phyloP scores from a whole-genome alignment of 495 filamentous ascomycete species.

The Saxispiralis lemnorum region DNA sequence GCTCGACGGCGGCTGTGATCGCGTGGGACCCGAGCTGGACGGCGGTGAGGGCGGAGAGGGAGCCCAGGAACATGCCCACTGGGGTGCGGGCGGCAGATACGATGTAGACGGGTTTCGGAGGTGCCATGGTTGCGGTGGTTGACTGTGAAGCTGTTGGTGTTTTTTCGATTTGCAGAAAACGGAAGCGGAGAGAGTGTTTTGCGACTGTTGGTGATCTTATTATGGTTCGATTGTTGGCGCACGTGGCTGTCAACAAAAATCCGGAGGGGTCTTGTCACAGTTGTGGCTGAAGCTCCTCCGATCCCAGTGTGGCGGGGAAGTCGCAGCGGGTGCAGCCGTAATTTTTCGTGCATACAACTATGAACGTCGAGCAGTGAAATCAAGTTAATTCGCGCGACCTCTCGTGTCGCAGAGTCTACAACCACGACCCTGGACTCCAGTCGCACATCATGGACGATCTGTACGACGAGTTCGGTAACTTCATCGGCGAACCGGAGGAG shows the following conservation, averaged over 20 bases:
- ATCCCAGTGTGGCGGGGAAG: too few species aligned
- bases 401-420: not conserved
- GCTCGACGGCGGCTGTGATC: constrained; percentile 79
- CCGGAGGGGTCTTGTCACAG: not conserved
- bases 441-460: constrained; percentile 25
- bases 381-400: not conserved
- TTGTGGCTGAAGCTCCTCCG: too few species aligned
- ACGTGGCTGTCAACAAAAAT: too few species aligned
- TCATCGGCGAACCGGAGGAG: constrained; percentile 78
- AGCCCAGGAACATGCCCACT: constrained; percentile 79
- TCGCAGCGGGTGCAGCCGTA: too few species aligned
- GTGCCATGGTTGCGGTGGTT: constrained; percentile 5
- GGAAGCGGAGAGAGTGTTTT: not conserved
- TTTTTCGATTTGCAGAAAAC: not conserved
- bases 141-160: not conserved
- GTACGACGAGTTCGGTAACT: constrained; percentile 65
- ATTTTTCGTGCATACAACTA: too few species aligned
- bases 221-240: not conserved
- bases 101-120: constrained; percentile 76
- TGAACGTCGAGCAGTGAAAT: too few species aligned
- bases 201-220: not conserved
- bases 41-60: constrained; percentile 69
- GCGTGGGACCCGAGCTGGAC: constrained; percentile 76
- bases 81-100: constrained; percentile 82
- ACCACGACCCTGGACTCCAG: not conserved